These are phyloP conservation scores for Fusarium acutatum DNA, from an alignment of 2,329 filamentous ascomycete species.

Conservation along the genomic window DNA sequence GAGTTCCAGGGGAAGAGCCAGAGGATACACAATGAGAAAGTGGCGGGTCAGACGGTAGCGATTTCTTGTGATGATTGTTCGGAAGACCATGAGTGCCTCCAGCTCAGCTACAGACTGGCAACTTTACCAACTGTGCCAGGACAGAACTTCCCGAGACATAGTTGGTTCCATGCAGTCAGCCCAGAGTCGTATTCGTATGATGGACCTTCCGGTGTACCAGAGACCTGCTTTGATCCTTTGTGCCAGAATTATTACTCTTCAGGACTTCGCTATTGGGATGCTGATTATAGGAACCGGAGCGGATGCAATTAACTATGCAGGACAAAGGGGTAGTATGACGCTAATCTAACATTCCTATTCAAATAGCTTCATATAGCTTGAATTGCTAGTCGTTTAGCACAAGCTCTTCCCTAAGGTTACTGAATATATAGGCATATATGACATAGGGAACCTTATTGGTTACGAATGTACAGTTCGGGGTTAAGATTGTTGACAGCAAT, in stretches of 20 bases:
- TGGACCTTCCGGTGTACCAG: not conserved
- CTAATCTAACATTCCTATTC: not conserved
- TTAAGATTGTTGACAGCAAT: not conserved
- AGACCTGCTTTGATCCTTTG: not conserved
- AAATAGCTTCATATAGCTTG: not conserved
- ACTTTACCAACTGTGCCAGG: rapidly evolving
- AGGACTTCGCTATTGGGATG: not conserved
- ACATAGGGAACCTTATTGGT: too few species aligned
- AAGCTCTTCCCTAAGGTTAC: not conserved
- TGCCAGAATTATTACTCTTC: not conserved
- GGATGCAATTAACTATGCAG: too few species aligned
- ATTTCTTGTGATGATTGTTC: not conserved
- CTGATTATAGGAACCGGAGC: rapidly evolving
- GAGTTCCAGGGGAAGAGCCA: not conserved
- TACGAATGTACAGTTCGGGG: not conserved
- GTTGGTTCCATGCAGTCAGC: not conserved
- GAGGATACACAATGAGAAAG: not conserved
- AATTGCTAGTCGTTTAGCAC: not conserved
- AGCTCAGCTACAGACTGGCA: not conserved
- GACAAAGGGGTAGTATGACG: not conserved
- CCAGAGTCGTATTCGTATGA: not conserved
- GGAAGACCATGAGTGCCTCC: not conserved
- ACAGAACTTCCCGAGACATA: not conserved
- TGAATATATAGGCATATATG: not conserved
- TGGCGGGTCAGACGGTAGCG: rapidly evolving